Base-by-base conservation (phyloP, 371 early-diverging fungal genomes). In the Catenaria anguillulae region DNA sequence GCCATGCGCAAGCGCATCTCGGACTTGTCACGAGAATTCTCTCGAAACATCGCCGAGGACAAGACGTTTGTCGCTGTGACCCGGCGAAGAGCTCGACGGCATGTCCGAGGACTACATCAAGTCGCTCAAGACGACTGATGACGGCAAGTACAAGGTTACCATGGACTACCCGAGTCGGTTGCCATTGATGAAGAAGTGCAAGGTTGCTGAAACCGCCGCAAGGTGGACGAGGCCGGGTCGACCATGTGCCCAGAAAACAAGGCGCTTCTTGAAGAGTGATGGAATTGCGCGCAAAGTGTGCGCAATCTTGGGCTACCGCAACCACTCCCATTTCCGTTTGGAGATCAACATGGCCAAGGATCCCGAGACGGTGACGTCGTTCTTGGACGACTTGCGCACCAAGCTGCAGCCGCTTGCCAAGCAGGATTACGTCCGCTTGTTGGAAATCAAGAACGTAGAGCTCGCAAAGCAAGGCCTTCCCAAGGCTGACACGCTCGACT, bases 341-440 rank as follows among this genome's bases (percentile, higher is more conserved):
- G 88, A 90, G 65, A 76, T 80, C 50, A 86, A 84, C 70, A 91
- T 92, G 92, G 92, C 93, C 60, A 88, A 91, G 71, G 70, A 70
- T 2, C 82, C 85, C 2, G 76, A 77, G 54, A 72, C 70, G 0
- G 91, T 90, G 19, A 64, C 75, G 24, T 69, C 74, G 70, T 90
- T 92, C 71, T 72, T 89, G 66, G 66, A 77, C 13, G 82, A 84
- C 34, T 73, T 92, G 66, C 72, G 74, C 31, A 58, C 56, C 23
- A 74, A 75, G 36, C 75, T 92, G 58, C 71, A 72, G 37, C 75
- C 73, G 6, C 70, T 83, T n/a, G 85, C 75, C 40, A 55, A 79
- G 42, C 68, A 73, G 45, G 89, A 89, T 66, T 65, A 86, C 33
- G 73, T 71, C 24, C 69, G 69, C 36, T 67, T 85, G 26, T 73